These are phyloP conservation scores for Aphanomyces invadans DNA, from an alignment of 352 stramenopile genomes.

Conservation along the genomic window DNA sequence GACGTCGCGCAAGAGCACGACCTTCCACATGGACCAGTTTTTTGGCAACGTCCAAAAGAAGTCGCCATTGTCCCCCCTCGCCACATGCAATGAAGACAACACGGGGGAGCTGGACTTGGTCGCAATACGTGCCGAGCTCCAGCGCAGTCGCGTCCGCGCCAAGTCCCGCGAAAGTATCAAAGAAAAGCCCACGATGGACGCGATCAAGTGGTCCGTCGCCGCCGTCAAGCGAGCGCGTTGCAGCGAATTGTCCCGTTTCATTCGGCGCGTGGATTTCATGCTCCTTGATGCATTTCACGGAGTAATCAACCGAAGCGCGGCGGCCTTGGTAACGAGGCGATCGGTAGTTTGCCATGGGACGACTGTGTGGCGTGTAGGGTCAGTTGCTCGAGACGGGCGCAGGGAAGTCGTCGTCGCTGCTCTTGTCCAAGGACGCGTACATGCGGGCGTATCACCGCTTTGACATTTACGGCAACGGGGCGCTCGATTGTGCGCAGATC, in stretches of 20 bases:
- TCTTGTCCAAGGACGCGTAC: slow-evolving; percentile 30
- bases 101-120: slow-evolving; percentile 34
- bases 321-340: slow-evolving; percentile 35
- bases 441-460: slow-evolving; percentile 28
- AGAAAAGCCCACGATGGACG: slow-evolving; percentile 11
- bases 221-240: slow-evolving; percentile 55
- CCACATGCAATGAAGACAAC: slow-evolving; percentile 24
- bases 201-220: slow-evolving; percentile 46
- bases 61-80: slow-evolving; percentile 27
- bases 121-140: slow-evolving; percentile 10
- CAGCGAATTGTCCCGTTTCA: slow-evolving; percentile 45
- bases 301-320: slow-evolving; percentile 36
- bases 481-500: slow-evolving; percentile 7
- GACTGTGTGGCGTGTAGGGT: neutral
- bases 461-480: slow-evolving; percentile 22
- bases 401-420: slow-evolving; percentile 29
- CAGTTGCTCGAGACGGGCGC: slow-evolving; percentile 43
- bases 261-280: slow-evolving; percentile 49
- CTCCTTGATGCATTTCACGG: slow-evolving; percentile 38
- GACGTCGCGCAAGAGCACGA: slow-evolving; percentile 13
- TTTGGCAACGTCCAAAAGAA: slow-evolving; percentile 25
- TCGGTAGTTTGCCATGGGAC: too few relatives aligned
- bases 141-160: slow-evolving; percentile 4
- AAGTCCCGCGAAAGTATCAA: neutral
- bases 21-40: slow-evolving; percentile 16